Evolutionary conservation across 106 monocot species (phyloP).

Genomic region (Acorus gramineus): DNA sequence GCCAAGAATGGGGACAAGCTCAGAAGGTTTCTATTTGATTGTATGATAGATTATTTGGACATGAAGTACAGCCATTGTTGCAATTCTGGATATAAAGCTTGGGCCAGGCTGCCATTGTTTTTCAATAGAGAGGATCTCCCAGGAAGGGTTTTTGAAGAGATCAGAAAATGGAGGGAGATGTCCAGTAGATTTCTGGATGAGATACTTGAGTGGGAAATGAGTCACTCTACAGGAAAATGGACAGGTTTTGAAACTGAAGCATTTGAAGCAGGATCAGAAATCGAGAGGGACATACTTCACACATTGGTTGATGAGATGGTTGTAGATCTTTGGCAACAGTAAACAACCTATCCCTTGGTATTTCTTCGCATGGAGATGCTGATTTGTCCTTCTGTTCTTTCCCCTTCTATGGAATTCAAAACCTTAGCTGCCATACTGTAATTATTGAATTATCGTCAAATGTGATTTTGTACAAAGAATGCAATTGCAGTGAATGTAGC

Average conservation of each 20-base stretch:
- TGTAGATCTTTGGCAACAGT: constrained; percentile 23
- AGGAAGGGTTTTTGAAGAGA: constrained; percentile 28
- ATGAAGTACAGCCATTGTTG: constrained; percentile 29
- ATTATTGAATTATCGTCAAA: too few species aligned
- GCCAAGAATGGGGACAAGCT: constrained; percentile 11
- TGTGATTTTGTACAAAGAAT: too few species aligned
- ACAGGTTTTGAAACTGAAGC: constrained; percentile 29
- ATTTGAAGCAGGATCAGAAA: constrained; percentile 38
- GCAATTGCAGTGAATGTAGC: too few species aligned
- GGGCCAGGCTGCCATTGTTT: constrained; percentile 22
- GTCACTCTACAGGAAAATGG: constrained; percentile 26
- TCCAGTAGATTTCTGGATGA: constrained; percentile 34
- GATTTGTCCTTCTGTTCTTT: too few species aligned
- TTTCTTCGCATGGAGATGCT: too few species aligned
- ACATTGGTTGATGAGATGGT: constrained; percentile 48
- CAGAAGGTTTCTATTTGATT: constrained; percentile 40
- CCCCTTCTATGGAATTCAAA: too few species aligned
- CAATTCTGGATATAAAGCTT: constrained; percentile 31
- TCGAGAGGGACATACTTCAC: constrained; percentile 45
- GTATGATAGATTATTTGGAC: constrained; percentile 55
- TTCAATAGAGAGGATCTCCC: constrained; percentile 22
- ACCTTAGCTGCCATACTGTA: too few species aligned
- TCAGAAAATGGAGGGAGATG: constrained; percentile 28
- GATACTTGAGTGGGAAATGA: constrained; percentile 47
- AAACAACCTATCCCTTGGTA: too few species aligned